phyloP scores from a whole-genome alignment of 805 yeast genomes.

The Monosporozyma unispora region DNA sequence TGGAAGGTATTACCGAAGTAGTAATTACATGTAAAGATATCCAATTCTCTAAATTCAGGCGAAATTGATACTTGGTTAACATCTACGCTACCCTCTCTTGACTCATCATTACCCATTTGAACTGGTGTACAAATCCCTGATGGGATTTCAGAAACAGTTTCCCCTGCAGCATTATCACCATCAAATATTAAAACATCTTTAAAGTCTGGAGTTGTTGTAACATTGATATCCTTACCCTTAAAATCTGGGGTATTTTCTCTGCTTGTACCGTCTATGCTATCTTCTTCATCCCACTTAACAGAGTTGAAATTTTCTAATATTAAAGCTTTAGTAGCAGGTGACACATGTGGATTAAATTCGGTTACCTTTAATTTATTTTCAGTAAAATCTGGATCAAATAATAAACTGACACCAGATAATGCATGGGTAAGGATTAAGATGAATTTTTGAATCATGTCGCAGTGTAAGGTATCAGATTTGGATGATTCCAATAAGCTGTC shows the following conservation, averaged over 20 bases:
- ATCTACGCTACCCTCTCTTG: background rate
- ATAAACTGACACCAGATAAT: conserved; percentile 58
- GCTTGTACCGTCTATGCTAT: conserved; percentile 32
- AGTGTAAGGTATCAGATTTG: conserved; percentile 18
- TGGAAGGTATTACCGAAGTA: conserved; percentile 49
- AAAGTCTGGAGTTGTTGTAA: background rate
- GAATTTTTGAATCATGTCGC: conserved; percentile 50
- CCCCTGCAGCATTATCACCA: conserved; percentile 13
- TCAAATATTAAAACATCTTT: conserved; percentile 2
- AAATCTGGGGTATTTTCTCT: conserved; percentile 11
- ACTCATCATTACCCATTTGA: conserved; percentile 24
- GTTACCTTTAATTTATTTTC: conserved; percentile 14
- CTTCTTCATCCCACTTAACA: conserved; percentile 27
- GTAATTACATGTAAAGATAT: conserved; percentile 55
- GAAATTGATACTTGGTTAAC: background rate
- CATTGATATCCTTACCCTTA: conserved; percentile 20
- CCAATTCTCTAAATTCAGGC: conserved; percentile 40
- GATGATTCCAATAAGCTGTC: conserved; percentile 25
- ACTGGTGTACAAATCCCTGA: conserved; percentile 31
- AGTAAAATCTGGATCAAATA: conserved; percentile 65
- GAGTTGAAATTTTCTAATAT: conserved; percentile 29
- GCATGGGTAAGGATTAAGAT: conserved; percentile 51
- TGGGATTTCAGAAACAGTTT: conserved; percentile 32
- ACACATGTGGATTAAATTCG: background rate
- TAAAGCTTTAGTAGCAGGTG: background rate